phyloP scores from a whole-genome alignment of 495 filamentous ascomycete species.

The Talaromyces trachyspermus region DNA sequence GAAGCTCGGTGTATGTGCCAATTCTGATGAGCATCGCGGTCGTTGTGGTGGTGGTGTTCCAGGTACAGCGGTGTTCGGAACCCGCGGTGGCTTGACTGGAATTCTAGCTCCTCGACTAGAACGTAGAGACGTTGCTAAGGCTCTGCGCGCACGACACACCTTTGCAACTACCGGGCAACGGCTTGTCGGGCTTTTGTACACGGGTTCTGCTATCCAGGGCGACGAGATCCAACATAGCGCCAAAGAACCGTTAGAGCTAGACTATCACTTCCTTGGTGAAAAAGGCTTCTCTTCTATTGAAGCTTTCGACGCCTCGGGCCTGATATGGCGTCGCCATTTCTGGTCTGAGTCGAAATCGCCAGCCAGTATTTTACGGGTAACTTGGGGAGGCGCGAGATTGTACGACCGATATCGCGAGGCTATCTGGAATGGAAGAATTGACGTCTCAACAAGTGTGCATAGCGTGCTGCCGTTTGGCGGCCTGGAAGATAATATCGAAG shows the following conservation, averaged over 20 bases:
- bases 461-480: slow-evolving; percentile 12
- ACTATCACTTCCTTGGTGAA: slow-evolving; percentile 16
- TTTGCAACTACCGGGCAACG: slow-evolving; percentile 22
- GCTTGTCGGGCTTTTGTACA: slow-evolving; percentile 15
- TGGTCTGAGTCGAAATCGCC: slow-evolving; percentile 13
- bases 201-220: slow-evolving; percentile 13
- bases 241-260: slow-evolving; percentile 6
- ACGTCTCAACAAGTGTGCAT: neutral
- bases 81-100: slow-evolving; percentile 18
- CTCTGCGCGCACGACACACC: slow-evolving; percentile 16
- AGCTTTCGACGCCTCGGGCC: slow-evolving; percentile 15
- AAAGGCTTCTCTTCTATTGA: slow-evolving; percentile 19
- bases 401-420: slow-evolving; percentile 20
- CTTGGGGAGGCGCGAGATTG: slow-evolving; percentile 17
- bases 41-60: slow-evolving; percentile 19
- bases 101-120: slow-evolving; percentile 12
- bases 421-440: slow-evolving; percentile 15
- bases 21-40: slow-evolving; percentile 20
- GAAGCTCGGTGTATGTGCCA: slow-evolving; percentile 17
- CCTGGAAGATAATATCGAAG: slow-evolving; percentile 14
- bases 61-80: slow-evolving; percentile 17
- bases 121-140: slow-evolving; percentile 9
- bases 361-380: slow-evolving; percentile 10
- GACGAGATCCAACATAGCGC: slow-evolving; percentile 11
- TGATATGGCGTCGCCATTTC: slow-evolving; percentile 11